Evolutionary conservation across 2,329 filamentous ascomycete genomes (phyloP).

Genomic region (Leptographium lundbergii): DNA sequence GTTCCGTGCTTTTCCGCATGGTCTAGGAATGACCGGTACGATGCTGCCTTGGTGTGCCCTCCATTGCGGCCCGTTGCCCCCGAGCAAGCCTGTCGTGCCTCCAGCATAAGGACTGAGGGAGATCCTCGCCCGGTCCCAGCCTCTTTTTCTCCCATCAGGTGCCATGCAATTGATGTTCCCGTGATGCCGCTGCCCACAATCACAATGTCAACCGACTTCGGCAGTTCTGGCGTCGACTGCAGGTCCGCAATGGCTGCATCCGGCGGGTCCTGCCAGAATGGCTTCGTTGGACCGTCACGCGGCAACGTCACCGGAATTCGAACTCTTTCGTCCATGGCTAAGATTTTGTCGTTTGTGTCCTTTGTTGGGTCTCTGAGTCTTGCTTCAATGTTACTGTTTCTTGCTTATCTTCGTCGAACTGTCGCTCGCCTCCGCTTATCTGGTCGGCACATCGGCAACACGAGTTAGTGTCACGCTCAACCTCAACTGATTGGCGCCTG

Average conservation of each 20-base stretch:
- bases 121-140: too few relatives aligned
- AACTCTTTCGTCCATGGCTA: constrained; percentile 20
- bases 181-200: constrained; percentile 55
- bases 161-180: constrained; percentile 45
- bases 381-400: neutral
- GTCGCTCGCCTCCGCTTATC: neutral
- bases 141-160: constrained; percentile 23
- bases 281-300: constrained; percentile 35
- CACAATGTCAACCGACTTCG: constrained; percentile 41
- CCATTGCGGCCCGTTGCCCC: constrained; percentile 51
- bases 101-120: constrained; percentile 43
- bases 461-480: neutral
- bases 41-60: constrained; percentile 30
- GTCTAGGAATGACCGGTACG: constrained; percentile 35
- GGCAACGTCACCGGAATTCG: constrained; percentile 32
- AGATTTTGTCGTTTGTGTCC: neutral
- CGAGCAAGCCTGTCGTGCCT: constrained; percentile 53
- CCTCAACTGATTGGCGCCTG: neutral
- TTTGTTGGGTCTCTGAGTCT: neutral
- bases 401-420: neutral
- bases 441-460: neutral
- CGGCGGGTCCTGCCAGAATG: constrained; percentile 49
- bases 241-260: constrained; percentile 35
- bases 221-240: constrained; percentile 36
- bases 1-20: constrained; percentile 32